Percentiles rank a stretch among this genome's conserved stretches.
Evolutionary conservation across 2,329 filamentous ascomycete genomes (phyloP).

Genomic region (Penicillium sp.): DNA sequence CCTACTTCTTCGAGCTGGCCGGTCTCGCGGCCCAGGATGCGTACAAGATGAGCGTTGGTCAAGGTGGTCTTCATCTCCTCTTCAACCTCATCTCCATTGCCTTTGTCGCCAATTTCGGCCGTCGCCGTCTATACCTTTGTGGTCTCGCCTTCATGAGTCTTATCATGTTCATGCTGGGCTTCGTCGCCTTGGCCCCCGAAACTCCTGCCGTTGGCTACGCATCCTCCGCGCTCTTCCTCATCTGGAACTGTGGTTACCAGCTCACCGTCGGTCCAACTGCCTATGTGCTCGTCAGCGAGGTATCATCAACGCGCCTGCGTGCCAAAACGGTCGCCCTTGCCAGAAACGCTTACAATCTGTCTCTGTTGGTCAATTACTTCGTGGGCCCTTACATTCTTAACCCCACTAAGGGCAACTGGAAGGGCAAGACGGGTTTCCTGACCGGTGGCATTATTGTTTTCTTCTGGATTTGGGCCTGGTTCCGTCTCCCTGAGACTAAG

Average conservation of each 20-base stretch:
- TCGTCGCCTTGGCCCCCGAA: constrained; percentile 44
- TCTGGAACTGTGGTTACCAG: constrained; percentile 56
- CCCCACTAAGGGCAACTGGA: constrained; percentile 40
- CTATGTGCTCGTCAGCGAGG: constrained; percentile 54
- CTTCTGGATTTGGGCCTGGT: constrained; percentile 42
- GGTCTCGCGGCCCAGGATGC: constrained; percentile 44
- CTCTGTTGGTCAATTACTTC: constrained; percentile 47
- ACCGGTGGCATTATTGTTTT: constrained; percentile 37
- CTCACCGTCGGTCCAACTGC: constrained; percentile 55
- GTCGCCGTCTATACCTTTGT: constrained; percentile 39
- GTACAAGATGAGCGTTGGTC: constrained; percentile 28
- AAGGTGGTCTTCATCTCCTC: constrained; percentile 37
- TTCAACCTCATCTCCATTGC: constrained; percentile 36
- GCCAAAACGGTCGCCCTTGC: constrained; percentile 57
- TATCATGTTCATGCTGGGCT: constrained; percentile 26
- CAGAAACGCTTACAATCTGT: constrained; percentile 51
- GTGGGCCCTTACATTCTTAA: constrained; percentile 33
- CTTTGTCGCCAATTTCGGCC: constrained; percentile 35
- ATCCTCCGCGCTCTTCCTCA: constrained; percentile 49
- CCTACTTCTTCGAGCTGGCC: constrained; percentile 40
- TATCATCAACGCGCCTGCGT: constrained; percentile 55
- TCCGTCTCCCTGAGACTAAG: constrained; percentile 44
- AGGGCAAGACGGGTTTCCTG: constrained; percentile 44
- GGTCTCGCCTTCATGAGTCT: constrained; percentile 24
- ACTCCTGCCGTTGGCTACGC: constrained; percentile 26